Conservation (phyloP, 768 basidiomycete species). For the Suillus occidentalis region DNA sequence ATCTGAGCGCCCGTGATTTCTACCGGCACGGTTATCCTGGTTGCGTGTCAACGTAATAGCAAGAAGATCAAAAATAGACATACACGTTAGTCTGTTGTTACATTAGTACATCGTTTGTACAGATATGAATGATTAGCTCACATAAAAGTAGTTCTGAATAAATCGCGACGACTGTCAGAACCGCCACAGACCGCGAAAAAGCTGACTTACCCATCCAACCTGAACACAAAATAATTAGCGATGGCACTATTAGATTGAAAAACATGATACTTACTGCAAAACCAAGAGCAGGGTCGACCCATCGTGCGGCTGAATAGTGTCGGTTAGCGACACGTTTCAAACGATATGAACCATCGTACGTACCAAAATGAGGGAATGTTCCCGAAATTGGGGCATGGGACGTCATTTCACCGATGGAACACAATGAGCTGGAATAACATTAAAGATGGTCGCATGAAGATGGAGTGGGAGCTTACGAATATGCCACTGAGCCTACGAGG, state of each 20-base stretch:
- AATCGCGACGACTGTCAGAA: background rate
- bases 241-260: background rate
- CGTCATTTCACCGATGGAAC: slow-evolving; percentile 78
- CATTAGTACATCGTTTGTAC: background rate
- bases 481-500: slow-evolving; percentile 65
- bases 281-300: slow-evolving; percentile 60
- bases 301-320: slow-evolving; percentile 42
- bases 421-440: slow-evolving; percentile 45
- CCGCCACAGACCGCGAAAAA: slow-evolving; percentile 20
- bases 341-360: slow-evolving; percentile 5
- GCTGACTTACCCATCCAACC: slow-evolving; percentile 36
- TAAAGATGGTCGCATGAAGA: slow-evolving; percentile 16
- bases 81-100: slow-evolving; percentile 9
- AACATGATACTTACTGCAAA: slow-evolving; percentile 47
- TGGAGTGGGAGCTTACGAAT: slow-evolving; percentile 43
- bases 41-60: background rate
- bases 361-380: slow-evolving; percentile 72
- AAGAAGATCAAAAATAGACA: background rate
- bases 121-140: slow-evolving; percentile 42
- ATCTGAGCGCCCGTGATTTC: slow-evolving; percentile 74
- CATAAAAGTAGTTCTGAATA: slow-evolving; percentile 54
- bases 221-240: background rate
- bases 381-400: slow-evolving; percentile 77
- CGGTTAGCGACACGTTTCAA: background rate
- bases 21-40: slow-evolving; percentile 64